These are phyloP conservation scores for Trichomonas tenax DNA, from an alignment of 208 protist species.

Conservation along the genomic window DNA sequence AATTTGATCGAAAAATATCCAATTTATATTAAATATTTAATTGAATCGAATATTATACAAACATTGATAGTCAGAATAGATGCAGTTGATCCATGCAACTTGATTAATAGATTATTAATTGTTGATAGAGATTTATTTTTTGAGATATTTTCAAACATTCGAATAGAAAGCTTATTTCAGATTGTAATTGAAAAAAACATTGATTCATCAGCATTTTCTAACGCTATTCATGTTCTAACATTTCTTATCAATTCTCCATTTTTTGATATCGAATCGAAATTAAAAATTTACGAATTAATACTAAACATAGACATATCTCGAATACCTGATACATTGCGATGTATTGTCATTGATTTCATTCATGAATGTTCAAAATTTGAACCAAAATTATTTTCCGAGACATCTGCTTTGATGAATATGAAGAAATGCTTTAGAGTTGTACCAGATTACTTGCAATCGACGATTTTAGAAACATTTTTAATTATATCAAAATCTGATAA, in stretches of 20 bases:
- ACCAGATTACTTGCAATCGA: neutral
- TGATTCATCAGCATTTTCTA: neutral
- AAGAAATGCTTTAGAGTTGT: neutral
- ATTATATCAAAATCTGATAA: neutral
- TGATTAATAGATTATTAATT: neutral
- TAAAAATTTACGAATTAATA: neutral
- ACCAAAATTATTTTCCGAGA: neutral
- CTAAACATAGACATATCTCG: neutral
- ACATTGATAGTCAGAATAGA: neutral
- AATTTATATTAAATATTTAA: neutral
- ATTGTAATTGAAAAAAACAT: neutral
- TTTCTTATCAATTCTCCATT: neutral
- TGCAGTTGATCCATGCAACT: neutral
- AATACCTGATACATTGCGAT: neutral
- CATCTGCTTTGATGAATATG: neutral
- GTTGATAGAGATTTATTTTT: neutral
- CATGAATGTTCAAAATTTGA: neutral
- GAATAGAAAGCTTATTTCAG: neutral
- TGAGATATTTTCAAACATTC: neutral
- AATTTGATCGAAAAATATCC: neutral
- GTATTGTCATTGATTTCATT: neutral
- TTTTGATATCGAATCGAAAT: neutral
- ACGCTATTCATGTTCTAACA: neutral
- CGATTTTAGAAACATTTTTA: neutral
- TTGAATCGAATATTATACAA: neutral